Percentiles rank a stretch among this genome's conserved stretches.
These are phyloP conservation scores for Moniliella sp. DNA, from an alignment of 1,284 basidiomycete genomes.

Conservation along the genomic window DNA sequence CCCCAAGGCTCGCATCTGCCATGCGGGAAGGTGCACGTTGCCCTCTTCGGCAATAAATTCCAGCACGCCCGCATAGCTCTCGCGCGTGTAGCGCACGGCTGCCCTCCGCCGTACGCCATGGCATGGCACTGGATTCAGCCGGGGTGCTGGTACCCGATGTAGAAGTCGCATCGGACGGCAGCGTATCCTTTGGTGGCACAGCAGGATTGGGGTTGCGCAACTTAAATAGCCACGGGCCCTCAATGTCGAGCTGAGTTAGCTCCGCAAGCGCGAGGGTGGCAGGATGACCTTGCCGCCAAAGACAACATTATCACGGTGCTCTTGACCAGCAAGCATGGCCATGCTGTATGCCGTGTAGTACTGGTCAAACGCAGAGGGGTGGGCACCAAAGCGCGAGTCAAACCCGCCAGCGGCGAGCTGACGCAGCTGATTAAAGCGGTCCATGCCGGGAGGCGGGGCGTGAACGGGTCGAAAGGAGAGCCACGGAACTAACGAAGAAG, in stretches of 20 bases:
- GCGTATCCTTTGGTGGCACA: background rate
- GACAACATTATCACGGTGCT: slow-evolving; percentile 64
- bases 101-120: too few relatives aligned
- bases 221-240: slow-evolving; percentile 77
- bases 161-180: background rate
- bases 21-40: slow-evolving; percentile 77
- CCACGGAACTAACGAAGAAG: too few relatives aligned
- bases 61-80: slow-evolving; percentile 81
- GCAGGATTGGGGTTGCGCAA: background rate
- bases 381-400: slow-evolving; percentile 1
- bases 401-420: too few relatives aligned
- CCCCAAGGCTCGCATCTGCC: slow-evolving; percentile 95
- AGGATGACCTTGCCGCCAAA: slow-evolving; percentile 97
- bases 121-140: slow-evolving; percentile 48
- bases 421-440: too few relatives aligned
- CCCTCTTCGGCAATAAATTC: slow-evolving; percentile 98
- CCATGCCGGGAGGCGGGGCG: too few relatives aligned
- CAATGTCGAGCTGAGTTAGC: slow-evolving; percentile 60
- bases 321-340: slow-evolving; percentile 57
- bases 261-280: slow-evolving; percentile 77
- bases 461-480: too few relatives aligned
- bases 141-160: slow-evolving; percentile 55
- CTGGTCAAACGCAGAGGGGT: slow-evolving; percentile 18
- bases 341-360: slow-evolving; percentile 50
- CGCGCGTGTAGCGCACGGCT: too few relatives aligned